These are phyloP conservation scores for Friedmanniomyces endolithicus DNA, from an alignment of 495 filamentous ascomycete genomes.

Conservation along the genomic window DNA sequence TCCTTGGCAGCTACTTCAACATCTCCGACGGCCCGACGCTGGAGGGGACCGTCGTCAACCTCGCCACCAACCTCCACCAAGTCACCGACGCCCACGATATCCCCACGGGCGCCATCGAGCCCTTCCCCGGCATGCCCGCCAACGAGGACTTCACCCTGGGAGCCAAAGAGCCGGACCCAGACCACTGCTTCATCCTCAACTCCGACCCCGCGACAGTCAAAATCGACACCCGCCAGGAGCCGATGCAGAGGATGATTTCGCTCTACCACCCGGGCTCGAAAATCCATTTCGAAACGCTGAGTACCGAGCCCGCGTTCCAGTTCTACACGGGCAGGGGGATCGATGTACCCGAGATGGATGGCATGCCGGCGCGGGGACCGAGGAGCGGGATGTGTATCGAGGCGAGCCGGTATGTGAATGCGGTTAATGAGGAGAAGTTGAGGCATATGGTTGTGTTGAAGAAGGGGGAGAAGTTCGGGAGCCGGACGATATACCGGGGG, in stretches of 20 bases:
- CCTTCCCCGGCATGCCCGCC: slow-evolving; percentile 49
- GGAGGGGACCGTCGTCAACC: slow-evolving; percentile 59
- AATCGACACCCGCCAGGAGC: slow-evolving; percentile 59
- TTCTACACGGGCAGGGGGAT: slow-evolving; percentile 86
- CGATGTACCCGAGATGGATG: slow-evolving; percentile 58
- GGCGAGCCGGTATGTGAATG: slow-evolving; percentile 81
- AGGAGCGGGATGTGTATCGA: slow-evolving; percentile 81
- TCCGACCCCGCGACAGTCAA: slow-evolving; percentile 48
- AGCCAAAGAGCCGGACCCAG: slow-evolving; percentile 56
- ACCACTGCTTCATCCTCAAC: slow-evolving; percentile 79
- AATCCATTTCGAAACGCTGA: slow-evolving; percentile 69
- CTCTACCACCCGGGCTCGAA: slow-evolving; percentile 58
- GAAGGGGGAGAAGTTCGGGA: slow-evolving; percentile 69
- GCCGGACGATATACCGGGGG: slow-evolving; percentile 61
- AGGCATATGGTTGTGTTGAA: slow-evolving; percentile 60
- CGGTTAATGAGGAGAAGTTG: slow-evolving; percentile 69
- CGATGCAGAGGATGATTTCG: slow-evolving; percentile 50
- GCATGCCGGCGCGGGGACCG: slow-evolving; percentile 46
- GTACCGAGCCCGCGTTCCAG: slow-evolving; percentile 91
- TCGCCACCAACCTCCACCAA: slow-evolving; percentile 60
- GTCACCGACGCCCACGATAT: slow-evolving; percentile 50
- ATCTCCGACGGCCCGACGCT: slow-evolving; percentile 55
- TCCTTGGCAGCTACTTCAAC: slow-evolving; percentile 80
- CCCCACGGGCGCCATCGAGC: slow-evolving; percentile 33
- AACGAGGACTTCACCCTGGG: slow-evolving; percentile 58